Conservation (phyloP, 306 rosid species). For the Abrus pulchellus region DNA sequence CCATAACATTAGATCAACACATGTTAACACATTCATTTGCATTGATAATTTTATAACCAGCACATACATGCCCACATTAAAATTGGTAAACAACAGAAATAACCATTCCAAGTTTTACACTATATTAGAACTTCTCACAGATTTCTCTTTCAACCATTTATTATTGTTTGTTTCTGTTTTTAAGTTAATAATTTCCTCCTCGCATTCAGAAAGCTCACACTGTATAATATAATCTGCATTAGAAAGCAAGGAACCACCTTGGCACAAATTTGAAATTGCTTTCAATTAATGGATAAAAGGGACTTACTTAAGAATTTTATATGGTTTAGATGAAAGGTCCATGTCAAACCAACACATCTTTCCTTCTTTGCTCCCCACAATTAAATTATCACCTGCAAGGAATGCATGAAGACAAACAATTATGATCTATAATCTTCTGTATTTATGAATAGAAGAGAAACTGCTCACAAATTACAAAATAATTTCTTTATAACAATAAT, state of each 20-base stretch:
- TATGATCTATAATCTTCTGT: constrained; percentile 7
- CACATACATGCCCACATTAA: neutral
- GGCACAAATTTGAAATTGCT: constrained; percentile 3
- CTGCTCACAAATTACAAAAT: neutral
- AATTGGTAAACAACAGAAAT: neutral
- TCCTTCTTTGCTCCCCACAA: constrained; percentile 98
- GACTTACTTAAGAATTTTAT: constrained; percentile 72
- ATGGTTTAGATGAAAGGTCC: constrained; percentile 96
- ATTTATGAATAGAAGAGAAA: constrained; percentile 27
- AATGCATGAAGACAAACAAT: constrained; percentile 37
- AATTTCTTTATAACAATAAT: constrained; percentile 7
- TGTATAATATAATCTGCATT: constrained; percentile 12
- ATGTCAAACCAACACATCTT: constrained; percentile 96
- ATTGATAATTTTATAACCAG: neutral
- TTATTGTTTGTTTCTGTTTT: neutral
- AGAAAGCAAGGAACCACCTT: constrained; percentile 26
- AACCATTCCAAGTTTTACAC: neutral
- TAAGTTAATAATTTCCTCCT: neutral
- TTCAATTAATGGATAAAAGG: neutral
- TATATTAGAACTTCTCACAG: neutral
- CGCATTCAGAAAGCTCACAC: constrained; percentile 4
- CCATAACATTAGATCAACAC: constrained; percentile 7
- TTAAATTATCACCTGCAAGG: constrained; percentile 86
- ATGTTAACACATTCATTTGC: neutral
- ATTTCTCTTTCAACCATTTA: neutral